Conservation (phyloP, 306 rosid genomes). For the Boehmeria nivea region DNA sequence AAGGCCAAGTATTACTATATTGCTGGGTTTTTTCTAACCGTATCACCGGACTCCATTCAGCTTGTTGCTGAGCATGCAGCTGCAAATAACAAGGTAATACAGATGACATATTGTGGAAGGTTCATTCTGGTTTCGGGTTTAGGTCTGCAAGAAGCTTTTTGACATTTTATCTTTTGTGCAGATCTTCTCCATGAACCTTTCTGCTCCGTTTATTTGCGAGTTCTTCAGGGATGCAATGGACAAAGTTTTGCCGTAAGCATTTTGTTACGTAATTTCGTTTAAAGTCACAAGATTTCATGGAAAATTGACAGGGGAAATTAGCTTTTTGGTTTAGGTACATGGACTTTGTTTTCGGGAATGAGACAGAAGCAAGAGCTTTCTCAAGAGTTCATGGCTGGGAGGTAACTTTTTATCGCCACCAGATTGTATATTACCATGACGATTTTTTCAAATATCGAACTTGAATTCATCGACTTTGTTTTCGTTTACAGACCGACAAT, state of each 20-base stretch:
- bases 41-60: conserved; percentile 80
- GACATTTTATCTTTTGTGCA: conserved; percentile 20
- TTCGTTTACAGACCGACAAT: conserved; percentile 57
- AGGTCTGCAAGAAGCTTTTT: conserved; percentile 10
- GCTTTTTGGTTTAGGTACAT: conserved; percentile 45
- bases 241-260: conserved; percentile 57
- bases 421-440: conserved; percentile 2
- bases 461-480: background rate
- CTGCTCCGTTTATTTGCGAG: no score
- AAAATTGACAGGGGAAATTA: no score
- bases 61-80: conserved; percentile 86
- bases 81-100: conserved; percentile 58
- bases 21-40: conserved; percentile 88
- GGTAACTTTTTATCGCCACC: conserved; percentile 36
- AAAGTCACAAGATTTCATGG: no score
- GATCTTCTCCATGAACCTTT: conserved; percentile 81
- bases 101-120: background rate
- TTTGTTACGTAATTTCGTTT: no score
- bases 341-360: conserved; percentile 88
- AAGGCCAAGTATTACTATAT: conserved; percentile 80
- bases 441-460: background rate
- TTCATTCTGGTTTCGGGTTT: no score
- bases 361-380: conserved; percentile 84
- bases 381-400: conserved; percentile 84
- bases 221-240: conserved; percentile 73